Evolutionary conservation across 441 rosid species (phyloP).

Genomic region (Geranium incanum): DNA sequence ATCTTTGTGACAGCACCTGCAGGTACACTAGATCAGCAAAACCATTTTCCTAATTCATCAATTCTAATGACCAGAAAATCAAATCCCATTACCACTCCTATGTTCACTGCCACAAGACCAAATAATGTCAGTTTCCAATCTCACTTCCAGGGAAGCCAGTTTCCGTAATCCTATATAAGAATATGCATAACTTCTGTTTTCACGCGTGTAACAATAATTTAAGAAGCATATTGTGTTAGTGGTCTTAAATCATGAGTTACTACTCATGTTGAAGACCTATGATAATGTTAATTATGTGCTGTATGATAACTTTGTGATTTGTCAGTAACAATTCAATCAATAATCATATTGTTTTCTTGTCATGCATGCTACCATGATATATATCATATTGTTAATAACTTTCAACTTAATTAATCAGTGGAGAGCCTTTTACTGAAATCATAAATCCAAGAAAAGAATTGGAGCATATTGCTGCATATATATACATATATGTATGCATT

Average conservation of each 20-base stretch:
- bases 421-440: not conserved
- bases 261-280: not conserved
- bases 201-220: too few species aligned
- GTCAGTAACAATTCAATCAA: not conserved
- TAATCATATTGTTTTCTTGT: not conserved
- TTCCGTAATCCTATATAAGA: not conserved
- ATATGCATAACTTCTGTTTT: not conserved
- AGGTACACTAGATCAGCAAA: not conserved
- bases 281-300: not conserved
- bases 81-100: not conserved
- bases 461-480: not conserved
- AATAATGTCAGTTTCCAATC: not conserved
- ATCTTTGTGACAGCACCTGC: not conserved
- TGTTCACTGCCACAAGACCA: not conserved
- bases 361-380: not conserved
- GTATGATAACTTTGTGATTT: not conserved
- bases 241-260: not conserved
- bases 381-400: not conserved
- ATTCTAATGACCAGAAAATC: not conserved
- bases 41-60: constrained; percentile 1
- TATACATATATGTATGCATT: not conserved
- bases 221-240: not conserved
- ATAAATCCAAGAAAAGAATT: not conserved
- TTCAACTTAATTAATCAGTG: not conserved
- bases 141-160: not conserved